phyloP scores from a whole-genome alignment of 352 stramenopile genomes.

The Aphanomyces invadans region DNA sequence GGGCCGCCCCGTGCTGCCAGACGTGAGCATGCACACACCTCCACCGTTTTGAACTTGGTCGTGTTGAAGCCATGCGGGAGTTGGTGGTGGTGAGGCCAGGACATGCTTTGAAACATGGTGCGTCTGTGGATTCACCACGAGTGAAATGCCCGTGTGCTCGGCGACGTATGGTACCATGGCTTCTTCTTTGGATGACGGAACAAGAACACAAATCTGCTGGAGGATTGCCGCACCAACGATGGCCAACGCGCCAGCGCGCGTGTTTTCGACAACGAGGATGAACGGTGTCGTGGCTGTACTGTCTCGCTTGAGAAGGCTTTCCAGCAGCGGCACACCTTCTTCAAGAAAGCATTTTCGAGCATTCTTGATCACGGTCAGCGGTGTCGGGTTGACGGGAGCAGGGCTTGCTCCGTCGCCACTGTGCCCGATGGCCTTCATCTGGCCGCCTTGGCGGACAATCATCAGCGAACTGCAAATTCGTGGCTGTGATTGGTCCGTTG shows the following conservation, averaged over 20 bases:
- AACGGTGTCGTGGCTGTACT: background rate
- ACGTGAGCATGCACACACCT: slow-evolving; percentile 76
- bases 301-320: background rate
- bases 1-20: slow-evolving; percentile 60
- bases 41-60: slow-evolving; percentile 7
- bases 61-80: background rate
- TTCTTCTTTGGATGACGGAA: background rate
- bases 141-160: background rate
- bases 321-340: background rate
- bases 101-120: background rate
- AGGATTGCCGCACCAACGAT: slow-evolving; percentile 2
- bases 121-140: slow-evolving; percentile 1
- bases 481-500: slow-evolving; percentile 1
- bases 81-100: background rate
- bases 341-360: background rate
- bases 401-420: background rate
- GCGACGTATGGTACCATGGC: slow-evolving; percentile 3
- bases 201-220: slow-evolving; percentile 1
- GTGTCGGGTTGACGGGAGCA: background rate
- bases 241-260: background rate
- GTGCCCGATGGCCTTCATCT: background rate
- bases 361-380: background rate
- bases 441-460: slow-evolving; percentile 7
- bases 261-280: slow-evolving; percentile 10
- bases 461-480: background rate